These are phyloP conservation scores for Amanita rimosa DNA, from an alignment of 768 basidiomycete species.

Conservation along the genomic window DNA sequence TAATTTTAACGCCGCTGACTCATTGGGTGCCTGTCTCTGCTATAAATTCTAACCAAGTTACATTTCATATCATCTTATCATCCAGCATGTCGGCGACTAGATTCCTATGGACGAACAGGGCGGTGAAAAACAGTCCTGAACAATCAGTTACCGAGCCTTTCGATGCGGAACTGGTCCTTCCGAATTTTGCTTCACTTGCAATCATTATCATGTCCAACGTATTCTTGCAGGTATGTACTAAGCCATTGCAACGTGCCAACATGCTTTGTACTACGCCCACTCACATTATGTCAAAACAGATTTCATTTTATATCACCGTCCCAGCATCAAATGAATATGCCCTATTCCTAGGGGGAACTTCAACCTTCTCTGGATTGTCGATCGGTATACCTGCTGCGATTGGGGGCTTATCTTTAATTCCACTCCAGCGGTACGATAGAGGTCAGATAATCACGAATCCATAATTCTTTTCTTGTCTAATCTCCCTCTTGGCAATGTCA, in stretches of 20 bases:
- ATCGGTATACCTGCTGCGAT: conserved; percentile 60
- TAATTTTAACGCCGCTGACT: no score
- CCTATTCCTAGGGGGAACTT: conserved; percentile 47
- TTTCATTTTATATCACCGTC: conserved; percentile 60
- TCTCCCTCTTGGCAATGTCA: neutral
- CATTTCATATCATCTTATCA: no score
- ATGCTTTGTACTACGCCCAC: neutral
- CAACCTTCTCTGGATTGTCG: conserved; percentile 59
- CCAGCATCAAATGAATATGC: conserved; percentile 58
- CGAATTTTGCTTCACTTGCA: conserved; percentile 1
- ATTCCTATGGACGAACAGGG: neutral
- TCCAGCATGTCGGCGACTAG: no score
- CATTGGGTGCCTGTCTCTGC: no score
- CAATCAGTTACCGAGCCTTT: neutral
- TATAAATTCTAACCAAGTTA: no score
- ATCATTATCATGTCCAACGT: conserved; percentile 3
- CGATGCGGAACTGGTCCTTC: neutral
- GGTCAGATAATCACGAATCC: conserved; percentile 21
- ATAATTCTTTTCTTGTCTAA: neutral
- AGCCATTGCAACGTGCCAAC: neutral
- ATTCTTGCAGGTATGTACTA: conserved; percentile 2
- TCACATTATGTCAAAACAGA: conserved; percentile 21
- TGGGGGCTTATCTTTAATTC: conserved; percentile 46
- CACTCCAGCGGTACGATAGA: conserved; percentile 42
- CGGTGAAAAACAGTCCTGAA: neutral